phyloP scores from a whole-genome alignment of 2,329 filamentous ascomycete species.

The Neofusicoccum laricinum region DNA sequence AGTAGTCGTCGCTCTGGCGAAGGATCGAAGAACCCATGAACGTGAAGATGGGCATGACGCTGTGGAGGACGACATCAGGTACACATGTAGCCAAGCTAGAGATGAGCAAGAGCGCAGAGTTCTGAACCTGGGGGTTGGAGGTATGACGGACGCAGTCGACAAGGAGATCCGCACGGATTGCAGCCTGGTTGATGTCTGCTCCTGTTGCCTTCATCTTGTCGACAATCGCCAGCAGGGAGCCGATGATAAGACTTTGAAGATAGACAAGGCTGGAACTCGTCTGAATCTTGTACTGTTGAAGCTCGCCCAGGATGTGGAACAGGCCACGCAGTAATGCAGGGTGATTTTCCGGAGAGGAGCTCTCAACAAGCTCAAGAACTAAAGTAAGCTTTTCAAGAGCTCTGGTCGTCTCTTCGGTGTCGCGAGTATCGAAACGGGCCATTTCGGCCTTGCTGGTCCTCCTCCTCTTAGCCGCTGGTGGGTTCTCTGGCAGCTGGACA shows the following conservation, averaged over 20 bases:
- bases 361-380: constrained; percentile 83
- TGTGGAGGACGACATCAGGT: constrained; percentile 89
- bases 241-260: constrained; percentile 78
- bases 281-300: constrained; percentile 79
- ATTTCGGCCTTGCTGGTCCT: constrained; percentile 72
- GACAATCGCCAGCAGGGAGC: constrained; percentile 80
- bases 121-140: constrained; percentile 89
- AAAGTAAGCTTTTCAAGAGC: constrained; percentile 77
- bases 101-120: constrained; percentile 82
- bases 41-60: constrained; percentile 98
- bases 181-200: constrained; percentile 70
- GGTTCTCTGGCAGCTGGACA: constrained; percentile 68
- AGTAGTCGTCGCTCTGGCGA: constrained; percentile 93
- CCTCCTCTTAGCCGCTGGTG: constrained; percentile 73
- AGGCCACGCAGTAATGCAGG: constrained; percentile 73
- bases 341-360: constrained; percentile 71
- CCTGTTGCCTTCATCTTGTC: constrained; percentile 62
- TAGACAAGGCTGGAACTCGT: constrained; percentile 87
- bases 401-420: constrained; percentile 63
- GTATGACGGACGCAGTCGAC: constrained; percentile 93
- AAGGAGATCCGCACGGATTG: constrained; percentile 82
- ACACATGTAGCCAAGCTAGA: constrained; percentile 82
- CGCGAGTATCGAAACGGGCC: constrained; percentile 59
- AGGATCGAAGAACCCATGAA: constrained; percentile 94
- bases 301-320: constrained; percentile 80